Evolutionary conservation across 2,329 filamentous ascomycete species (phyloP).

Genomic region (Talaromyces sp.): DNA sequence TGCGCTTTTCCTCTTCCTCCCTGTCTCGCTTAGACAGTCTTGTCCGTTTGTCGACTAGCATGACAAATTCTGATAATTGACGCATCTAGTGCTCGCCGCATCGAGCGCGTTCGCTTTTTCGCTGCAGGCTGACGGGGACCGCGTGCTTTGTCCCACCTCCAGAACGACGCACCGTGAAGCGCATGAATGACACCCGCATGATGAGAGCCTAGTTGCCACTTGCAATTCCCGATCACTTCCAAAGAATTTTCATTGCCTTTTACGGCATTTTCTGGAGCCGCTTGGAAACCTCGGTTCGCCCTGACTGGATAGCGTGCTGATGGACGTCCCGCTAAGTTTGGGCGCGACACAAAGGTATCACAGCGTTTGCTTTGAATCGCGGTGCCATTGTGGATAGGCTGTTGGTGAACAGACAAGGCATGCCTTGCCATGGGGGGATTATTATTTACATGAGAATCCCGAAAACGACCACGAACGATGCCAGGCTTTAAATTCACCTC

Average conservation of each 20-base stretch:
- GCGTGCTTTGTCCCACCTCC: slow-evolving; percentile 5
- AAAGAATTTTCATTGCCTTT: not conserved
- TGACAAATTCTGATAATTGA: not conserved
- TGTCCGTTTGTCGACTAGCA: not conserved
- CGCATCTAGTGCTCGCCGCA: not conserved
- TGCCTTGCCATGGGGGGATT: not conserved
- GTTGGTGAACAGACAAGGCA: not conserved
- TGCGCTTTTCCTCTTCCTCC: not conserved
- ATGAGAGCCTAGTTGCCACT: not conserved
- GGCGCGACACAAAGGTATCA: slow-evolving; percentile 2
- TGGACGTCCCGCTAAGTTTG: not conserved
- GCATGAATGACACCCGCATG: not conserved
- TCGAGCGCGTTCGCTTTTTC: not conserved
- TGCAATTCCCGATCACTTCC: not conserved
- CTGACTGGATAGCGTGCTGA: not conserved
- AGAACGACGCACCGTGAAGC: not conserved
- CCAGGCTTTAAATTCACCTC: not conserved
- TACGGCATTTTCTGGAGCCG: not conserved
- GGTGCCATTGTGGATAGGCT: not conserved
- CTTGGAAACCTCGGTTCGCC: not conserved
- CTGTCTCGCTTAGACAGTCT: not conserved
- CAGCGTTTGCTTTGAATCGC: not conserved
- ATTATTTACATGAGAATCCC: not conserved
- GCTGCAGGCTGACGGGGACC: not conserved
- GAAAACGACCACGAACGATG: not conserved